Conservation (phyloP, 1,284 basidiomycete species). For the Rugosomyces carneus region DNA sequence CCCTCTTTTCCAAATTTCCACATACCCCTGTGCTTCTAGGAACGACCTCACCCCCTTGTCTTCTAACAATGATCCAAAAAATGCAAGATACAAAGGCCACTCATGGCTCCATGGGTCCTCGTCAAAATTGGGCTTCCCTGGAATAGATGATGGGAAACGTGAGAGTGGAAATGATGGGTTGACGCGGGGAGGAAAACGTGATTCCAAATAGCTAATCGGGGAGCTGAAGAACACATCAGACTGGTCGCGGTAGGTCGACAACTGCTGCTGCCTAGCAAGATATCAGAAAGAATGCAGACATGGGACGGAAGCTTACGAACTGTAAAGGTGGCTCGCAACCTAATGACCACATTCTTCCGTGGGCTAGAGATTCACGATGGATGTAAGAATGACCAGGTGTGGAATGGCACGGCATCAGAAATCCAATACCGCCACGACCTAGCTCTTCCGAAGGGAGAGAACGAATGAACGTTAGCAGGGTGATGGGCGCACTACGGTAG, state of each 20-base stretch:
- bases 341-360: conserved; percentile 69
- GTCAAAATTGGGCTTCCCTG: conserved; percentile 31
- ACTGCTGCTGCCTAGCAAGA: conserved; percentile 40
- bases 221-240: conserved; percentile 78
- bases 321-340: conserved; percentile 87
- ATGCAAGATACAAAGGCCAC: conserved; percentile 77
- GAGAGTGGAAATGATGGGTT: conserved; percentile 63
- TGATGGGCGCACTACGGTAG: conserved; percentile 76
- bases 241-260: conserved; percentile 69
- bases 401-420: conserved; percentile 98
- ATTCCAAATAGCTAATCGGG: conserved; percentile 61
- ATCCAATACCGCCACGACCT: conserved; percentile 53
- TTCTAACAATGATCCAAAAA: conserved; percentile 72
- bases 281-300: not conserved
- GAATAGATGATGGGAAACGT: conserved; percentile 48
- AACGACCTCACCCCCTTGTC: conserved; percentile 42
- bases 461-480: conserved; percentile 62
- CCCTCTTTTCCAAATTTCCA: conserved; percentile 57
- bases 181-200: conserved; percentile 61
- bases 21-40: conserved; percentile 59
- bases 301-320: conserved; percentile 36
- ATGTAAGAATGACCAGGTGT: conserved; percentile 91
- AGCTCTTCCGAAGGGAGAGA: conserved; percentile 43
- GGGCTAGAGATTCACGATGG: conserved; percentile 58
- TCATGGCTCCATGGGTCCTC: conserved; percentile 52